Conservation (phyloP, 768 basidiomycete genomes). For the Hebeloma cylindrosporum region DNA sequence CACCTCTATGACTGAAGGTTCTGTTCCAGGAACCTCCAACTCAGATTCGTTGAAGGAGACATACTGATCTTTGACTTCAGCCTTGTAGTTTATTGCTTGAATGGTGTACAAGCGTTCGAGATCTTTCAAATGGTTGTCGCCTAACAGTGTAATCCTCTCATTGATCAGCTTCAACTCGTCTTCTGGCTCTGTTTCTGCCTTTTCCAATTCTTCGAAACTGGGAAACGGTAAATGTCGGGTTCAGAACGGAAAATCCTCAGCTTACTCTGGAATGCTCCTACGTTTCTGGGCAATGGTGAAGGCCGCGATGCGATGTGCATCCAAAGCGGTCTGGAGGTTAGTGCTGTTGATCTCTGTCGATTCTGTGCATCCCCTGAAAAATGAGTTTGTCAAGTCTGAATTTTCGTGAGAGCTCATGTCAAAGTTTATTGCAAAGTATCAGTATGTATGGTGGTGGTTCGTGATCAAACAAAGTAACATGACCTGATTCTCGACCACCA, state of each 20-base stretch:
- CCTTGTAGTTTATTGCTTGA: constrained; percentile 35
- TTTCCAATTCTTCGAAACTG: constrained; percentile 40
- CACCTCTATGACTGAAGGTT: neutral
- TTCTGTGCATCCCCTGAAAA: constrained; percentile 11
- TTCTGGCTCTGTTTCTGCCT: constrained; percentile 28
- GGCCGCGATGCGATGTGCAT: constrained; percentile 36
- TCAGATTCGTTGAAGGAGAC: neutral
- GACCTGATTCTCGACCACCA: neutral
- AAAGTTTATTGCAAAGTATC: neutral
- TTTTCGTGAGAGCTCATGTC: neutral
- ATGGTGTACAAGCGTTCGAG: constrained; percentile 37
- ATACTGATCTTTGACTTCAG: constrained; percentile 1
- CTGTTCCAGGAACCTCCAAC: neutral
- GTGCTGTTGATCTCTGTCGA: constrained; percentile 7
- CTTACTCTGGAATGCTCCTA: constrained; percentile 41
- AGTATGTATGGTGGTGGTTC: neutral
- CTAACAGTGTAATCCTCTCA: constrained; percentile 27
- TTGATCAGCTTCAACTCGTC: constrained; percentile 29
- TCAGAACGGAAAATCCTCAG: neutral
- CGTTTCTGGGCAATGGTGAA: constrained; percentile 42
- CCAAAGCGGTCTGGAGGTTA: constrained; percentile 19
- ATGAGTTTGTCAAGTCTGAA: constrained; percentile 10
- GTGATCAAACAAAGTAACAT: neutral
- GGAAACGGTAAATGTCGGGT: neutral
- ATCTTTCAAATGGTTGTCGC: constrained; percentile 34